phyloP scores from a whole-genome alignment of 768 basidiomycete species.

The Macrolepiota albuminosa region DNA sequence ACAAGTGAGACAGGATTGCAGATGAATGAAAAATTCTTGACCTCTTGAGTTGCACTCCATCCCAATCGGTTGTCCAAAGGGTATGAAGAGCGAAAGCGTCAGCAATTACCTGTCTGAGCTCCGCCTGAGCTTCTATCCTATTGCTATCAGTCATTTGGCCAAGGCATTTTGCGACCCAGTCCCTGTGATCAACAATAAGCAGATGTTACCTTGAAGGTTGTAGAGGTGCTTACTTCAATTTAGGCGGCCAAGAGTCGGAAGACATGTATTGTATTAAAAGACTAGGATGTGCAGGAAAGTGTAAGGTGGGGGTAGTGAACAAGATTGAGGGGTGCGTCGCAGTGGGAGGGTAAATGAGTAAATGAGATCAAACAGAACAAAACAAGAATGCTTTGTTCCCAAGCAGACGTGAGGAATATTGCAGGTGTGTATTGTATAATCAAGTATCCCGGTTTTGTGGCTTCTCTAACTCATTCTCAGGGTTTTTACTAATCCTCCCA shows the following conservation, averaged over 20 bases:
- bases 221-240: constrained; percentile 54
- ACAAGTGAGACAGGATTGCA: constrained; percentile 11
- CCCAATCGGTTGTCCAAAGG: constrained; percentile 95
- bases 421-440: too few relatives aligned
- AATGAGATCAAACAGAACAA: not conserved
- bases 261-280: constrained; percentile 42
- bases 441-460: not conserved
- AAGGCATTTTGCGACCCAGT: constrained; percentile 93
- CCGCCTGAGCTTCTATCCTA: constrained; percentile 82
- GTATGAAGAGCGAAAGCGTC: constrained; percentile 81
- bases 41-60: constrained; percentile 83
- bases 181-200: constrained; percentile 43
- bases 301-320: not conserved
- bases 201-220: not conserved
- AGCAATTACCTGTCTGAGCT: constrained; percentile 96
- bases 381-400: not conserved
- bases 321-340: not conserved
- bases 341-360: not conserved
- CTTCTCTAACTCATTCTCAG: not conserved
- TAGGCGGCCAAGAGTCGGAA: constrained; percentile 76
- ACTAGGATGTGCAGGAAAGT: not conserved
- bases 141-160: constrained; percentile 89
- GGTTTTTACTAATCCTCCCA: not conserved
- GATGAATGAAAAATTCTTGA: constrained; percentile 27
- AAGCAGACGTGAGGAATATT: too few relatives aligned